Evolutionary conservation across 2,329 filamentous ascomycete species (phyloP), one percentile per base, ranked within the genome.

Genomic region (Thielaviopsis ethacetica): DNA sequence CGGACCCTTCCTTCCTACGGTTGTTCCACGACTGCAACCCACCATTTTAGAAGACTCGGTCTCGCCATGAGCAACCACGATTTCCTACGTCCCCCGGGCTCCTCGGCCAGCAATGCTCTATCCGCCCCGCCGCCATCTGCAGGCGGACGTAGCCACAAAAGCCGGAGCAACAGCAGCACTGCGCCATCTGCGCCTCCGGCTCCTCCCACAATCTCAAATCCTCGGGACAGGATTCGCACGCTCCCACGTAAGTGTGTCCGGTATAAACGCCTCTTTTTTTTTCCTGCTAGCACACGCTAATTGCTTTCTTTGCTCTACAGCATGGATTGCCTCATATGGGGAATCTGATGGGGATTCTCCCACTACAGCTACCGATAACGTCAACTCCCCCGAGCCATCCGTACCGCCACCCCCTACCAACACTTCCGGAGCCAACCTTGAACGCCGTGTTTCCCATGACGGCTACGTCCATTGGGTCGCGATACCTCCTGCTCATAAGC

Each of bases 241-340:
- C 49, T 59, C 41, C 60, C 60, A 22, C 53, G 54, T 59, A 56
- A 19, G 53, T 59, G 41, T 24, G 21, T 24, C 49, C 44, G n/a
- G 15, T 26, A 10, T 27, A 9, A 19, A n/a, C 47, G 47, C 47
- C 47, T n/a, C 17, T 50, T 50, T 50, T 24, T 24, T 17, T 53
- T 30, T 30, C 17, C 22, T 26, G 1, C 22, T 3, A 24, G 3
- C 12, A 12, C 13, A 19, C 4, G 22, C 51, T 53, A 26, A 27
- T 27, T 53, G 22, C 15, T 15, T 26, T 17, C 15, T n/a, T 22
- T 15, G 22, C 19, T 17, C 56, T 56, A 60, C 62, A 77, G 75
- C 76, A 44, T 78, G 75, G 75, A 75, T 78, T 61, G 71, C 72
- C 61, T 75, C 75, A 12, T 76, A 76, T 65, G 71, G 76, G 63